phyloP scores from a whole-genome alignment of 345 rosid species.

The Arabis hirsuta region DNA sequence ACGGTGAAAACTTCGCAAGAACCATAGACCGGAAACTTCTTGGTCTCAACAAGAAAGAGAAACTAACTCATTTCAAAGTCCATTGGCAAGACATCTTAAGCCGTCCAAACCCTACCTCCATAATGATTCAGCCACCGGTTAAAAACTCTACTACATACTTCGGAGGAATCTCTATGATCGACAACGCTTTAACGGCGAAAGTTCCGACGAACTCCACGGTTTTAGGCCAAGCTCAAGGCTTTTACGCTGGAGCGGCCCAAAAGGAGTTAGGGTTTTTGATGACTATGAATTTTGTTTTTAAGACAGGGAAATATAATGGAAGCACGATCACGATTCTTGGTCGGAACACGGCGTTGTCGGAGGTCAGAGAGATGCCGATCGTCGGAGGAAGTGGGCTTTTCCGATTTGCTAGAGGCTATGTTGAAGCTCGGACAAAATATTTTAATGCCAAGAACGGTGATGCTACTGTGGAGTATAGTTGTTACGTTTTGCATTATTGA shows the following conservation, averaged over 20 bases:
- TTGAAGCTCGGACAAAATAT: conserved; percentile 52
- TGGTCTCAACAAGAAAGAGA: conserved; percentile 54
- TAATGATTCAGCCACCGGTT: conserved; percentile 47
- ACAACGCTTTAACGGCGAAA: conserved; percentile 65
- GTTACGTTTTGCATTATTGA: conserved; percentile 64
- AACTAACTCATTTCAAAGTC: conserved; percentile 63
- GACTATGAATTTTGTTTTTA: conserved; percentile 73
- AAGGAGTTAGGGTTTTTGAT: conserved; percentile 62
- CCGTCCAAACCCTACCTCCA: conserved; percentile 57
- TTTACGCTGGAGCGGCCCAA: conserved; percentile 62
- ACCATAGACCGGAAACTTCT: conserved; percentile 45
- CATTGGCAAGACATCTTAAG: conserved; percentile 74
- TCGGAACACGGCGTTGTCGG: conserved; percentile 56
- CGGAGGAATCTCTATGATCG: conserved; percentile 63
- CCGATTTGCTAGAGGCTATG: conserved; percentile 82
- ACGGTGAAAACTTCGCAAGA: conserved; percentile 41
- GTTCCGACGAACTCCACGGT: conserved; percentile 59
- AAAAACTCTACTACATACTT: conserved; percentile 46
- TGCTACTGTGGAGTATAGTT: conserved; percentile 62
- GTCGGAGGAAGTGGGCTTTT: conserved; percentile 78
- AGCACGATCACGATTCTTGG: conserved; percentile 72
- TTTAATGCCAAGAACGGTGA: conserved; percentile 47
- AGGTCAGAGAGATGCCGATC: conserved; percentile 79
- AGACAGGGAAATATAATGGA: conserved; percentile 71
- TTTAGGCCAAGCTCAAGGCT: conserved; percentile 79